phyloP scores from a whole-genome alignment of 257 asterid species.

The Gynochthodes officinalis region DNA sequence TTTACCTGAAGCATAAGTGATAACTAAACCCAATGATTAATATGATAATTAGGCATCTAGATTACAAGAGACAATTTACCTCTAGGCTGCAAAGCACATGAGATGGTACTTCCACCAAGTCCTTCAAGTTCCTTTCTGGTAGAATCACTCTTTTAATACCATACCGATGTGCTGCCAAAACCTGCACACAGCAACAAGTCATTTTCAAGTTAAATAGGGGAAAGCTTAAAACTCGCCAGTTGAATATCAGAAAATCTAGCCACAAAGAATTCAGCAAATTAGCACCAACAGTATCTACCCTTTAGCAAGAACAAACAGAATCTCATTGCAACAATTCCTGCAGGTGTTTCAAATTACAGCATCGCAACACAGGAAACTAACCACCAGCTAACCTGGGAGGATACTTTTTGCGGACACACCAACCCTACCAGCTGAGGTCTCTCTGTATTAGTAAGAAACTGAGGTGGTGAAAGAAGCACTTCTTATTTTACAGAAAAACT shows the following conservation, averaged over 20 bases:
- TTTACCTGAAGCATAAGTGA: neutral
- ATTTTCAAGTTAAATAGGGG: neutral
- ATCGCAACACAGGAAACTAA: neutral
- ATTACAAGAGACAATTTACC: conserved; percentile 39
- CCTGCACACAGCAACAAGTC: conserved; percentile 43
- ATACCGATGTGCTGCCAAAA: conserved; percentile 91
- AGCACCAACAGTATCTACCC: neutral
- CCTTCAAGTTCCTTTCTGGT: conserved; percentile 93
- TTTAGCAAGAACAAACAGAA: neutral
- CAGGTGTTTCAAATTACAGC: neutral
- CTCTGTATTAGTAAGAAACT: neutral
- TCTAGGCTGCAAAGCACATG: conserved; percentile 78
- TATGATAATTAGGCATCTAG: conserved; percentile 11
- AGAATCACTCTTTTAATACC: conserved; percentile 95
- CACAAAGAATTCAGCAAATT: neutral
- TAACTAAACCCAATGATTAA: neutral
- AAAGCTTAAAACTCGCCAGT: neutral
- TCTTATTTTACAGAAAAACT: neutral
- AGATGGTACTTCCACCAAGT: conserved; percentile 89
- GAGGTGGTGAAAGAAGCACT: neutral
- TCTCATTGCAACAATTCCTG: neutral
- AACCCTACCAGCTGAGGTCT: too few species aligned
- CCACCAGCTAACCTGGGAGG: neutral
- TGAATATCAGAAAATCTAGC: neutral
- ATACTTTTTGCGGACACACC: neutral